Percentiles rank a stretch among this genome's conserved stretches.
These are phyloP conservation scores for Ceratocystis alfenasii DNA, from an alignment of 2,329 filamentous ascomycete species.

Conservation along the genomic window DNA sequence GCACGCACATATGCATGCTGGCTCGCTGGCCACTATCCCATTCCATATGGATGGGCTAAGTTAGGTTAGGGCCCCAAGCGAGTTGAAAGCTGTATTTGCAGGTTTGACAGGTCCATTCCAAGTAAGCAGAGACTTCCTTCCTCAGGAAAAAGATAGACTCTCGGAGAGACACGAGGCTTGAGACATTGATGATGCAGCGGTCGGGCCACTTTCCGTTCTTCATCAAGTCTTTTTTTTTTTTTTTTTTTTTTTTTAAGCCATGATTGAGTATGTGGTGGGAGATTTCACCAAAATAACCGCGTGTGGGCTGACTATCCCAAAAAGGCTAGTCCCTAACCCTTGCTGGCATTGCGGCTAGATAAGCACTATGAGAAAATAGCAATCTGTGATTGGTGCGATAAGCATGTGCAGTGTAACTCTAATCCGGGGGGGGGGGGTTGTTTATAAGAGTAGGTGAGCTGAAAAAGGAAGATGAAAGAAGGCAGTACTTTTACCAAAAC, in stretches of 20 bases:
- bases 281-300: background rate
- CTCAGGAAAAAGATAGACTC: too few relatives aligned
- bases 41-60: background rate
- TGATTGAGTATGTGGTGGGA: background rate
- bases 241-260: background rate
- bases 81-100: too few relatives aligned
- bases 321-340: background rate
- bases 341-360: slow-evolving; percentile 7
- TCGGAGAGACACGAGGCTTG: too few relatives aligned
- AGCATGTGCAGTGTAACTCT: background rate
- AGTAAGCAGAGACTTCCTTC: too few relatives aligned
- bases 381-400: background rate
- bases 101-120: too few relatives aligned
- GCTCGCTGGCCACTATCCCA: background rate
- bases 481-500: too few relatives aligned
- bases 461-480: background rate
- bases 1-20: background rate
- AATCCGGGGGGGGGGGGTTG: background rate
- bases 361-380: background rate
- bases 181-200: too few relatives aligned
- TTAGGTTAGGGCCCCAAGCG: background rate
- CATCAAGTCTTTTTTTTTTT: too few relatives aligned
- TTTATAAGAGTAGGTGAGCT: background rate
- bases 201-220: too few relatives aligned
- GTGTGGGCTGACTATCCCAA: background rate